A percentile compares a stretch with the other conserved stretches of the same genome.
phyloP scores from a whole-genome alignment of 2,329 filamentous ascomycete species.

The Exophiala sideris region DNA sequence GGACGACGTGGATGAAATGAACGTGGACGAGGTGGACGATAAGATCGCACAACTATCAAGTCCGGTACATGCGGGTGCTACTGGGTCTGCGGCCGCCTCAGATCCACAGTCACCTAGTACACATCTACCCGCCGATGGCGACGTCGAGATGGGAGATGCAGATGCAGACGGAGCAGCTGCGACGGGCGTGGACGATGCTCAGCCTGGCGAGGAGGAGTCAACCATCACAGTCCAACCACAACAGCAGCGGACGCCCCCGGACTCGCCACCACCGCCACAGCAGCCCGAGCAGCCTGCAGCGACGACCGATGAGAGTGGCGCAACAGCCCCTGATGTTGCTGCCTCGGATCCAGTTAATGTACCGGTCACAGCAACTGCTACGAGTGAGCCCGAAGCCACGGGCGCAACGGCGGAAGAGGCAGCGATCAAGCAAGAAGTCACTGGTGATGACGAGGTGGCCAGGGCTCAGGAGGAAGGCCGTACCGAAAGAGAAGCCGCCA shows the following conservation, averaged over 20 bases:
- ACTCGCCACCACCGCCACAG: constrained; percentile 25
- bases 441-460: constrained; percentile 27
- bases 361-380: constrained; percentile 19
- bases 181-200: constrained; percentile 33
- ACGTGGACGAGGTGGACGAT: constrained; percentile 33
- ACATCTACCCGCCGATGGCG: constrained; percentile 14
- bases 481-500: constrained; percentile 28
- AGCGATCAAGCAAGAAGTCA: constrained; percentile 27
- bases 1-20: constrained; percentile 47
- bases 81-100: constrained; percentile 20
- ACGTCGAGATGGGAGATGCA: constrained; percentile 40
- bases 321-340: constrained; percentile 23
- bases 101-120: constrained; percentile 14
- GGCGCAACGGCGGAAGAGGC: constrained; percentile 14
- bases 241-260: constrained; percentile 32
- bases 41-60: constrained; percentile 17
- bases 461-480: constrained; percentile 34
- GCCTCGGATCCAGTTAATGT: not conserved
- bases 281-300: constrained; percentile 5
- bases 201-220: constrained; percentile 24
- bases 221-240: constrained; percentile 12
- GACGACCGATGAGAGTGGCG: constrained; percentile 2
- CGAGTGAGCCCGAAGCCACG: constrained; percentile 20
- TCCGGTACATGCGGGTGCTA: constrained; percentile 10
- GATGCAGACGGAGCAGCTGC: constrained; percentile 36